phyloP scores from a whole-genome alignment of 805 yeast species.

The Osmozyma mogii region DNA sequence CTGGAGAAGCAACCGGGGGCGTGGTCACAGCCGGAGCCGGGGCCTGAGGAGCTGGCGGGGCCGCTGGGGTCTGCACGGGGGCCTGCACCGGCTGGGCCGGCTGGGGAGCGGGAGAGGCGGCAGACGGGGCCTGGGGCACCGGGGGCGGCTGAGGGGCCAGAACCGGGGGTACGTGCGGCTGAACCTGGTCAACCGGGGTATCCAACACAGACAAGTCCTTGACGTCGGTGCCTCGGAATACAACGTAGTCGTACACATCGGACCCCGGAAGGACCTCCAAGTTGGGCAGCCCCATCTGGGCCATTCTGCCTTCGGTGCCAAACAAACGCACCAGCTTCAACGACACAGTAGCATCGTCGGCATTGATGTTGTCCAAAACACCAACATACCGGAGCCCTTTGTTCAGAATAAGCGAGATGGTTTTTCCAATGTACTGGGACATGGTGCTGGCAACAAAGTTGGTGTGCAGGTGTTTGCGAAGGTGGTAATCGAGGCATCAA shows the following conservation, averaged over 20 bases:
- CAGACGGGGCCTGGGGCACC: no score
- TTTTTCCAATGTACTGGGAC: slow-evolving; percentile 91
- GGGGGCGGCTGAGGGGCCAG: slow-evolving; percentile 5
- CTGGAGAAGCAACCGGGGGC: slow-evolving; percentile 5
- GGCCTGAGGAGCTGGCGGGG: slow-evolving; percentile 5
- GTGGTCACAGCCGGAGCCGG: slow-evolving; percentile 8
- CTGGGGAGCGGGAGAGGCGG: slow-evolving; percentile 8
- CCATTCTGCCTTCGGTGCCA: slow-evolving; percentile 88
- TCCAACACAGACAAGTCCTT: slow-evolving; percentile 83
- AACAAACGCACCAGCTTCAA: slow-evolving; percentile 69
- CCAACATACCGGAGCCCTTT: slow-evolving; percentile 88
- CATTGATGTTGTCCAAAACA: slow-evolving; percentile 75
- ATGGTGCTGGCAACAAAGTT: no score
- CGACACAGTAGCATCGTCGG: slow-evolving; percentile 85
- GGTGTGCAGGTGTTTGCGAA: no score
- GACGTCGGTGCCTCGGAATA: slow-evolving; percentile 87
- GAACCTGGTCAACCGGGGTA: slow-evolving; percentile 53
- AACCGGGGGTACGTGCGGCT: slow-evolving; percentile 9
- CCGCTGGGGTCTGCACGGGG: slow-evolving; percentile 7
- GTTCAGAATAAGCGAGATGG: slow-evolving; percentile 71
- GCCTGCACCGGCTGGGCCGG: slow-evolving; percentile 12
- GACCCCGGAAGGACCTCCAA: slow-evolving; percentile 66
- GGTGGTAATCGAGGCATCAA: no score
- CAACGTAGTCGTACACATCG: slow-evolving; percentile 67
- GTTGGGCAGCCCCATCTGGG: slow-evolving; percentile 46